phyloP scores from a whole-genome alignment of 441 rosid genomes.

The Erodium trifolium region DNA sequence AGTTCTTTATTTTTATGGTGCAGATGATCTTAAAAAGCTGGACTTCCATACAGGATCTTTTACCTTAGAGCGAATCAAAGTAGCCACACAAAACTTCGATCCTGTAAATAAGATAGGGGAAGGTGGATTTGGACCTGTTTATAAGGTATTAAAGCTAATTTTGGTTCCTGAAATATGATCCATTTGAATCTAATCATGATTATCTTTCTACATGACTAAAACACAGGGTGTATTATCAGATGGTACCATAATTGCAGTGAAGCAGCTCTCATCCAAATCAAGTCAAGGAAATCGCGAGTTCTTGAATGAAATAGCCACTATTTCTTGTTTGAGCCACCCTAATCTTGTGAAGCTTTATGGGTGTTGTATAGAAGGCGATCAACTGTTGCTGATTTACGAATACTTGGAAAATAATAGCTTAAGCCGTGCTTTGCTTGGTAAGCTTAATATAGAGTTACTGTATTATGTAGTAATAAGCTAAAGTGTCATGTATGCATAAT shows the following conservation, averaged over 20 bases:
- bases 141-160: slow-evolving; percentile 39
- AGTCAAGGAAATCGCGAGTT: slow-evolving; percentile 68
- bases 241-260: slow-evolving; percentile 56
- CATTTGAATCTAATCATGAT: background rate
- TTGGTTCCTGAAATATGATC: background rate
- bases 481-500: background rate
- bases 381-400: slow-evolving; percentile 60
- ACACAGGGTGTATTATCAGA: slow-evolving; percentile 46
- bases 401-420: slow-evolving; percentile 72
- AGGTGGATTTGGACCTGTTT: slow-evolving; percentile 83
- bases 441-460: slow-evolving; percentile 19
- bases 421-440: slow-evolving; percentile 52
- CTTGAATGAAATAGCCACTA: slow-evolving; percentile 57
- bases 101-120: slow-evolving; percentile 66
- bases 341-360: slow-evolving; percentile 70
- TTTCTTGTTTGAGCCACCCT: slow-evolving; percentile 60
- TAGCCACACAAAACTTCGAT: slow-evolving; percentile 58
- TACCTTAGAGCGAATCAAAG: slow-evolving; percentile 53
- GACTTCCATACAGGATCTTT: slow-evolving; percentile 42
- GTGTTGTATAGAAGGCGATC: slow-evolving; percentile 60
- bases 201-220: background rate
- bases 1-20: slow-evolving; percentile 10
- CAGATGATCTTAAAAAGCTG: slow-evolving; percentile 29
- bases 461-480: background rate
- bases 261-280: slow-evolving; percentile 62